These are phyloP conservation scores for Excoecaria agallocha DNA, from an alignment of 345 rosid genomes.

Conservation along the genomic window DNA sequence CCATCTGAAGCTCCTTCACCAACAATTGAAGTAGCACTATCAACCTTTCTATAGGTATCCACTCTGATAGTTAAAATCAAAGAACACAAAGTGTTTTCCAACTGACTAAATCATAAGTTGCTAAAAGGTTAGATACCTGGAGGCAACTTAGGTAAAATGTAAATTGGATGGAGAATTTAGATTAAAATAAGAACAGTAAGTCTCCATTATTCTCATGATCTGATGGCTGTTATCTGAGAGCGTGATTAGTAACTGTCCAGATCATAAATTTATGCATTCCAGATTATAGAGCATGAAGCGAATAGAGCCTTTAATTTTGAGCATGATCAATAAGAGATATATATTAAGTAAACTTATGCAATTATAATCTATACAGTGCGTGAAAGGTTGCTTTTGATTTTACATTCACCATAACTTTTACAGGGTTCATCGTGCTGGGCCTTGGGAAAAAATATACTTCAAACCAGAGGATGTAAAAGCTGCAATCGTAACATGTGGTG, in stretches of 20 bases:
- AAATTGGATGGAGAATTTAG: neutral
- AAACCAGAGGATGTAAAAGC: constrained; percentile 89
- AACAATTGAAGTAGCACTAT: neutral
- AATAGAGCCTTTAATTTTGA: neutral
- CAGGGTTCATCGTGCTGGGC: constrained; percentile 97
- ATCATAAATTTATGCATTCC: neutral
- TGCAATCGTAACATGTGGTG: constrained; percentile 92
- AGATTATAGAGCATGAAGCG: neutral
- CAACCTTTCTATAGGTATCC: neutral
- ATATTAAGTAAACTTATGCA: neutral
- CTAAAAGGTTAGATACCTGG: neutral
- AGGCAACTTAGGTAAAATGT: neutral
- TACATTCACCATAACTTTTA: neutral
- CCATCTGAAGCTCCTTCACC: no score
- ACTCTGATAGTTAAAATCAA: neutral
- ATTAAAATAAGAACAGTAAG: neutral
- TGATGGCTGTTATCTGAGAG: no score
- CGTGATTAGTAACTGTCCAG: neutral
- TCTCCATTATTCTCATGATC: neutral
- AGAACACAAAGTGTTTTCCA: neutral
- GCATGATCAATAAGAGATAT: neutral
- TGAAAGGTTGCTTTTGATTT: neutral
- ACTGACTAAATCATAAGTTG: neutral
- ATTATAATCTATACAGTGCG: neutral
- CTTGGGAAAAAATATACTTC: constrained; percentile 81